Conservation (phyloP, 225 moss, liverwort and hornwort species). For the Lunularia cruciata region DNA sequence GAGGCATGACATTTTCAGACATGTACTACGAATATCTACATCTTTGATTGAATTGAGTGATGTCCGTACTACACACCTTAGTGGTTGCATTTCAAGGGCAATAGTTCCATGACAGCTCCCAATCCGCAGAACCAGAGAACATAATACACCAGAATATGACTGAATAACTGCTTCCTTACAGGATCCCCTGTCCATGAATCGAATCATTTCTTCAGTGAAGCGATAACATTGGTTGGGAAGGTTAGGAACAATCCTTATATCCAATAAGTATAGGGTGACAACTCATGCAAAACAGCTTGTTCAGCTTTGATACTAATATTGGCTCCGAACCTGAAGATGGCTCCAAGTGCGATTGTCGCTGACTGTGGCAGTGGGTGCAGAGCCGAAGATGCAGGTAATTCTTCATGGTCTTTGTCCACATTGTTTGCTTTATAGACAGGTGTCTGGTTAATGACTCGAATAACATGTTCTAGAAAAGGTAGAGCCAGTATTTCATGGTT, state of each 20-base stretch:
- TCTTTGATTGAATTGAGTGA: too few species aligned
- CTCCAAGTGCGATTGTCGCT: slow-evolving; percentile 88
- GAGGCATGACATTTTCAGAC: too few species aligned
- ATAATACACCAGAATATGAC: slow-evolving; percentile 82
- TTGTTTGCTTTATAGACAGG: slow-evolving; percentile 76
- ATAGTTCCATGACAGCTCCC: slow-evolving; percentile 90
- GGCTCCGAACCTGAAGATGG: slow-evolving; percentile 69
- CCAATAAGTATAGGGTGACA: too few species aligned
- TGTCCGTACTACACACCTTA: slow-evolving; percentile 46
- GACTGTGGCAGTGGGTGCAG: slow-evolving; percentile 77
- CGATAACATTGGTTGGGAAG: background rate
- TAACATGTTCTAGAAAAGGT: slow-evolving; percentile 80
- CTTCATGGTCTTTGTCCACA: slow-evolving; percentile 65
- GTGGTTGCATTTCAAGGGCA: slow-evolving; percentile 64
- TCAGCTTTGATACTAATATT: background rate
- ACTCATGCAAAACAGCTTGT: too few species aligned
- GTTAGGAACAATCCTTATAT: too few species aligned
- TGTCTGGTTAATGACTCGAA: slow-evolving; percentile 74
- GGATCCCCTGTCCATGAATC: slow-evolving; percentile 26
- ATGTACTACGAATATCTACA: too few species aligned
- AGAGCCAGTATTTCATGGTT: slow-evolving; percentile 72
- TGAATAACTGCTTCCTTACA: slow-evolving; percentile 66
- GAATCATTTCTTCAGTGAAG: slow-evolving; percentile 1
- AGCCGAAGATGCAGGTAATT: slow-evolving; percentile 38
- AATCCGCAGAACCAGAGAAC: slow-evolving; percentile 85